Conservation (phyloP, 2,329 filamentous ascomycete species). For the Lachnellula occidentalis region DNA sequence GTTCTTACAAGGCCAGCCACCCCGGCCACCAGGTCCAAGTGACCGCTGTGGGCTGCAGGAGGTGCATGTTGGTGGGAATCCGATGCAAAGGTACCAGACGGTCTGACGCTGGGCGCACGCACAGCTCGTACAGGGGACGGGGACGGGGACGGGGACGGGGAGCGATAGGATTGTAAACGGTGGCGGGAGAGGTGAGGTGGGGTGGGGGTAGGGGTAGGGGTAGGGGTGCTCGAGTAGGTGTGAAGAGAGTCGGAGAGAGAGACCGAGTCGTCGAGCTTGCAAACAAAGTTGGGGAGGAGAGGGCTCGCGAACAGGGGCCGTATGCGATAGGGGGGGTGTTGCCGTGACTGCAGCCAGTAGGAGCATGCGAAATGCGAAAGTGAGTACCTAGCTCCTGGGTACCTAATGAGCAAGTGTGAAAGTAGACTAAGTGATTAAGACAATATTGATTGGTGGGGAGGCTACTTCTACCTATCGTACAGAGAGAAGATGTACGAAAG, state of each 20-base stretch:
- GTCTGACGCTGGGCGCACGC: neutral
- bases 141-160: neutral
- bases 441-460: too few species aligned
- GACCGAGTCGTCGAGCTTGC: neutral
- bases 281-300: too few species aligned
- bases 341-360: neutral
- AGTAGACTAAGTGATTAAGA: too few species aligned
- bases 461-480: too few species aligned
- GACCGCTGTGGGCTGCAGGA: conserved; percentile 2
- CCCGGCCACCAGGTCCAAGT: neutral
- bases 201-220: neutral
- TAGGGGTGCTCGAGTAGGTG: neutral
- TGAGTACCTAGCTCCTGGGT: too few species aligned
- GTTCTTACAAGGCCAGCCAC: neutral
- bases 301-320: neutral
- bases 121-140: neutral
- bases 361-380: too few species aligned
- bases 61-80: neutral
- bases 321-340: conserved; percentile 5
- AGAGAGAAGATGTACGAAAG: neutral
- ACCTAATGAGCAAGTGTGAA: too few species aligned
- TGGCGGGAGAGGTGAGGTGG: neutral
- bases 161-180: neutral
- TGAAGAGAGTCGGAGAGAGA: neutral
- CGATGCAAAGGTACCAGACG: conserved; percentile 4